Evolutionary conservation across 306 rosid genomes (phyloP), one percentile per base, ranked within the genome.

Genomic region (Pueraria montana): DNA sequence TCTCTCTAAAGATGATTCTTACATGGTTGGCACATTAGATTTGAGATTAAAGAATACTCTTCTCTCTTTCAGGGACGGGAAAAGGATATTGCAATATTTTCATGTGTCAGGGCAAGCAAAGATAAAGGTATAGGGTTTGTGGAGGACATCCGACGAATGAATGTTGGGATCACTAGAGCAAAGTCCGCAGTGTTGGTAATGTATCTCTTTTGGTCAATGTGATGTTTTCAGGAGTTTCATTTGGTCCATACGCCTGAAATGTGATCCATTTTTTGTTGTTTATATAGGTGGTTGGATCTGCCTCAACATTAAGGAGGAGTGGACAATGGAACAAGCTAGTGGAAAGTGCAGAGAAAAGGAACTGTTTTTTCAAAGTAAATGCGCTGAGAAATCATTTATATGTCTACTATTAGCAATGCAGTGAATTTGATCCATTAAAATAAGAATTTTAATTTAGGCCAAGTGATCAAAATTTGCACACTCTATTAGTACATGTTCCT

Each of bases 131-230:
- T 95, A 43, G 99, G 99, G 43, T 95, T 95, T 89, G 58, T 95
- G 55, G 90, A 91, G 42, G 96, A 95, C 87, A 83, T 64, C 52
- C 89, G 98, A 50, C 85, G 99, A 81, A 93, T 95, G 97, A 95
- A 95, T 27, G 99, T 95, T 0, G 97, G 96, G 80, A 95, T 93
- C 87, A 95, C 99, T 6, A 90, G 99, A 88, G 99, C 98, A 83
- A 95, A 94, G 88, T 91, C 98, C 50, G 94, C 99, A 32, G 61
- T 93, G 42, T 80, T 95, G 98, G 99, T 95, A 91, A 49, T 75
- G 74, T 65, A 59, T 87, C 84, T 34, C 73, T 59, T 30, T 20
- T 16, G n/a, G 64, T 76, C 49, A 70, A 30, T 32, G 10, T 30
- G 45, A 80, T 50, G 73, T 55, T 43, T 79, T 74, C 77, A 69